Evolutionary conservation across 192 early-diverging fungal species (phyloP).

Genomic region (Cetraspora pellucida): DNA sequence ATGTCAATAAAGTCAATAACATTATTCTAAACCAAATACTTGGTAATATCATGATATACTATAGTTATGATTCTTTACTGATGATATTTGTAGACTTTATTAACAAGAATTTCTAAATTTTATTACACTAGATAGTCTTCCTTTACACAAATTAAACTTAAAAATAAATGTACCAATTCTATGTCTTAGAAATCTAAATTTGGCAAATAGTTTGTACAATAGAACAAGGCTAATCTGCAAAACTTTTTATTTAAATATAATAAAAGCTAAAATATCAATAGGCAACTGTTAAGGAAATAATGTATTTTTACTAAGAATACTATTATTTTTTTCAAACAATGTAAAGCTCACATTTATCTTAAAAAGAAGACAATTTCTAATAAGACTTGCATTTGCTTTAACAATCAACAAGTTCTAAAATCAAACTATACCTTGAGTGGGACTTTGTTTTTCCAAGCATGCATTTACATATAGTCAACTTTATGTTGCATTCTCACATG

Average conservation of each 20-base stretch:
- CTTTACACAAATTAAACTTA: slow-evolving; percentile 32
- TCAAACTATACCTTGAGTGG: too few relatives aligned
- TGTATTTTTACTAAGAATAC: too few relatives aligned
- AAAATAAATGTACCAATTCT: slow-evolving; percentile 25
- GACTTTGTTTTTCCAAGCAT: too few relatives aligned
- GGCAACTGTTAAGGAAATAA: too few relatives aligned
- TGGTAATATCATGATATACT: slow-evolving; percentile 6
- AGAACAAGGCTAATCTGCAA: slow-evolving; percentile 30
- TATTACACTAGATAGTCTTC: slow-evolving; percentile 19
- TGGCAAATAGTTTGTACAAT: slow-evolving; percentile 34
- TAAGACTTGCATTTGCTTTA: too few relatives aligned
- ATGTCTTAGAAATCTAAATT: slow-evolving; percentile 17
- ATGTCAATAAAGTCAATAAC: slow-evolving; percentile 34
- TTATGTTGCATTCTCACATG: too few relatives aligned
- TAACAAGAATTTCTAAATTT: slow-evolving; percentile 33
- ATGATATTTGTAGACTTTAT: neutral
- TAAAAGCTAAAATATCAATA: too few relatives aligned
- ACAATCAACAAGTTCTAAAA: too few relatives aligned
- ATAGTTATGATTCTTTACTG: neutral
- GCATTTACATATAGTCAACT: too few relatives aligned
- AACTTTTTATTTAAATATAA: neutral
- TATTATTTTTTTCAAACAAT: too few relatives aligned
- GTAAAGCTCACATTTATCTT: too few relatives aligned
- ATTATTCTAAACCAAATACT: neutral
- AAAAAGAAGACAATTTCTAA: too few relatives aligned